Evolutionary conservation across 2,329 filamentous ascomycete species (phyloP).

Genomic region (Hirsutella rhossiliensis): DNA sequence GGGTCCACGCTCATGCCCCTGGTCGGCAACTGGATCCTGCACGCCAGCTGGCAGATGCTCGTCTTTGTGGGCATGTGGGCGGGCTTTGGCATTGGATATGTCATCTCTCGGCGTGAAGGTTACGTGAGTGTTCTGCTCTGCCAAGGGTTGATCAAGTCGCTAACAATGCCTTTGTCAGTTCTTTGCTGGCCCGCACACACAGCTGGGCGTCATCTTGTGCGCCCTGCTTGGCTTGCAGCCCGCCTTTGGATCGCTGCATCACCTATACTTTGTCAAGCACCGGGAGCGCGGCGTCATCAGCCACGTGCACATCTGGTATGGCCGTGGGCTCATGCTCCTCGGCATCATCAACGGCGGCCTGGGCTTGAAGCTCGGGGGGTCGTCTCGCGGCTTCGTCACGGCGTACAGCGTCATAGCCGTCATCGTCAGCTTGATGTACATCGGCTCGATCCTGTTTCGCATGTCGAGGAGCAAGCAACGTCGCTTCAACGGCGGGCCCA

Average conservation of each 20-base stretch:
- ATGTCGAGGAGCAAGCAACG: constrained; percentile 2
- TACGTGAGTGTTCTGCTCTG: constrained; percentile 24
- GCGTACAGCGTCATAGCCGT: constrained; percentile 45
- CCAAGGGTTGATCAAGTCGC: background rate
- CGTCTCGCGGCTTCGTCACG: constrained; percentile 28
- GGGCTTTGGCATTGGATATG: constrained; percentile 45
- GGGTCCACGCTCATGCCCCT: constrained; percentile 50
- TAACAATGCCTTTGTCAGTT: constrained; percentile 24
- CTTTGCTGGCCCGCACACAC: constrained; percentile 39
- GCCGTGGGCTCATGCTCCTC: constrained; percentile 42
- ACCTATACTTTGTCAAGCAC: constrained; percentile 36
- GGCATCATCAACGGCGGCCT: constrained; percentile 53
- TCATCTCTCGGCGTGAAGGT: constrained; percentile 26
- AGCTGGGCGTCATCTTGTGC: constrained; percentile 43
- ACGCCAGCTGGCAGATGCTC: constrained; percentile 42
- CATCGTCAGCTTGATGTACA: constrained; percentile 34
- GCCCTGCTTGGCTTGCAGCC: constrained; percentile 45
- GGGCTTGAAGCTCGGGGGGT: constrained; percentile 38
- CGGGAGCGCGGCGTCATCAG: constrained; percentile 37
- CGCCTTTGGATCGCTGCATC: constrained; percentile 44
- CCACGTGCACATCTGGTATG: constrained; percentile 50
- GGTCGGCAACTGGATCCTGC: constrained; percentile 43
- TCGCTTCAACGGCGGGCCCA: background rate
- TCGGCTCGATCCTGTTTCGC: constrained; percentile 12
- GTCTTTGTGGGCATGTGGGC: constrained; percentile 46